Evolutionary conservation across 176 grass and related monocot genomes (phyloP), one percentile per base, ranked within the genome.

Genomic region (Triticum timopheevii): DNA sequence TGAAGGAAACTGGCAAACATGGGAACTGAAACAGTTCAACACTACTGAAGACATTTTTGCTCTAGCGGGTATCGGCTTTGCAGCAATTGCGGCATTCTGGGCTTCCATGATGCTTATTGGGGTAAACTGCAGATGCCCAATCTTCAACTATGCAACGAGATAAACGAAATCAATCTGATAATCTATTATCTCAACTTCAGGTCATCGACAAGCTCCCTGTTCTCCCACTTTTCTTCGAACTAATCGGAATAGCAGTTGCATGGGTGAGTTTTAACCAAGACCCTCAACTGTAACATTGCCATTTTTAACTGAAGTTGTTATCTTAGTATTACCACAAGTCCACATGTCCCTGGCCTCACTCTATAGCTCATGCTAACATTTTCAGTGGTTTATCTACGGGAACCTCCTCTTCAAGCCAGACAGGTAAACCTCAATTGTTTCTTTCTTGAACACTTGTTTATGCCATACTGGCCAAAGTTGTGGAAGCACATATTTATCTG

Each of bases 371-470:
- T 76, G 80, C 85, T 61, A 23, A 73, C 42, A 61, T 87, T 88
- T 88, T 70, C 90, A 96, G 97, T 80, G 86, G 80, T 98, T 98
- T 80, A 85, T 98, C 84, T 98, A 98, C 69, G 90, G 91, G 50
- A 96, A 98, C 77, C 97, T 98, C 67, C 87, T 98, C 30, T 94
- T 98, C 89, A 98, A 91, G 79, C 77, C 88, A 59, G 92, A 94
- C 58, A 96, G 94, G 97, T 96, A 93, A 68, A 49, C 44, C 72
- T 23, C 39, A 67, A 15, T 66, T 19, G 16, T 54, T 47, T 54
- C 16, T 54, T 54, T 54, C 50, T 19, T 54, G 50, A 54, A 54
- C 39, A 67, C 13, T 66, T 19, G 10, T 13, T 65, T 15, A 38
- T 65, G 28, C 22, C n/a, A 52, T 65, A 36, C 74, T 11, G 54